These are phyloP conservation scores for Phaffomyces thermotolerans DNA, from an alignment of 805 yeast species.

Conservation along the genomic window DNA sequence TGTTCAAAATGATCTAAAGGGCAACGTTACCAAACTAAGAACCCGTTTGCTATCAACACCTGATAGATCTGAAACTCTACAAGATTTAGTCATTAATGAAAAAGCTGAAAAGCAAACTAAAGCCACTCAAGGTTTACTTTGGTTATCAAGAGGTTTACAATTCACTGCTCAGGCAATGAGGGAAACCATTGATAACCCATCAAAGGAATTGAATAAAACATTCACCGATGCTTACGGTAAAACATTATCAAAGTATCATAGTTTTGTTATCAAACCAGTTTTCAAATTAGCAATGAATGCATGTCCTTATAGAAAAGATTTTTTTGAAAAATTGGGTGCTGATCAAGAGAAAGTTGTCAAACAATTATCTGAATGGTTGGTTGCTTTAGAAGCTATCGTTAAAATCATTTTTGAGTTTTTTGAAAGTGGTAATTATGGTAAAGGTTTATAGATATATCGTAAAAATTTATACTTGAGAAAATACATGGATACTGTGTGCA, in stretches of 20 bases:
- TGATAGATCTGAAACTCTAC: slow-evolving; percentile 56
- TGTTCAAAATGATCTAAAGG: slow-evolving; percentile 83
- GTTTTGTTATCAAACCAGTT: slow-evolving; percentile 74
- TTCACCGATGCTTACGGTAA: slow-evolving; percentile 80
- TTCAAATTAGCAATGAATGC: slow-evolving; percentile 94
- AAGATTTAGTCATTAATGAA: slow-evolving; percentile 70
- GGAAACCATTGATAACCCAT: slow-evolving; percentile 60
- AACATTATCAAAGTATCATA: slow-evolving; percentile 77
- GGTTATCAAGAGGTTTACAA: slow-evolving; percentile 81
- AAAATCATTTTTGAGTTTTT: slow-evolving; percentile 66
- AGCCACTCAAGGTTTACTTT: slow-evolving; percentile 85
- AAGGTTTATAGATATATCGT: slow-evolving; percentile 54
- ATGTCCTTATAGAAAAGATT: slow-evolving; percentile 84
- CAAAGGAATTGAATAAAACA: slow-evolving; percentile 59
- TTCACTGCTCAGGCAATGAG: slow-evolving; percentile 89
- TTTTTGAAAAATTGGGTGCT: slow-evolving; percentile 73
- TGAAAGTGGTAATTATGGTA: slow-evolving; percentile 77
- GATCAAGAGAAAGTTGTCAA: slow-evolving; percentile 59
- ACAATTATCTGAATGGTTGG: slow-evolving; percentile 69
- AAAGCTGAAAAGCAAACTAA: slow-evolving; percentile 54
- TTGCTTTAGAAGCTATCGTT: slow-evolving; percentile 70
- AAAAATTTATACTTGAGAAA: background rate
- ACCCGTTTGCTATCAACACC: slow-evolving; percentile 61
- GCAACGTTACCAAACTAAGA: slow-evolving; percentile 73
- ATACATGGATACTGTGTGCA: too few species aligned